Percentiles rank a stretch among this genome's conserved stretches.
phyloP scores from a whole-genome alignment of 2,329 filamentous ascomycete species.

The Fusarium multiceps region DNA sequence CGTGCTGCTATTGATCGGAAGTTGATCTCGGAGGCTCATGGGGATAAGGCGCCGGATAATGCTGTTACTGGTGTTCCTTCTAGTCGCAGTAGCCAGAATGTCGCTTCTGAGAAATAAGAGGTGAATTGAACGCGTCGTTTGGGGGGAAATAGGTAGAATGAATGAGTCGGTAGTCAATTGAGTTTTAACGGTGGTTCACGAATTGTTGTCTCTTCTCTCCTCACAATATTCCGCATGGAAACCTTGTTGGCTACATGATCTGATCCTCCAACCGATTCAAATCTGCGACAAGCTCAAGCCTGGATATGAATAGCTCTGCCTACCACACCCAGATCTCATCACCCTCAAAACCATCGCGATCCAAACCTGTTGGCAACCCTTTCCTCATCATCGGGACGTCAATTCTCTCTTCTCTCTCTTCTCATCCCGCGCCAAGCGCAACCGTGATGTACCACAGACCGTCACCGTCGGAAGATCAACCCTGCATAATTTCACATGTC shows the following conservation, averaged over 20 bases:
- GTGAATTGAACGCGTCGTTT: no score
- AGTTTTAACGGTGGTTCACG: neutral
- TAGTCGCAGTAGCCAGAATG: slow-evolving; percentile 16
- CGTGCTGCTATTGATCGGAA: slow-evolving; percentile 21
- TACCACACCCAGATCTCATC: neutral
- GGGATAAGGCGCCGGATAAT: neutral
- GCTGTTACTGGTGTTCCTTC: neutral
- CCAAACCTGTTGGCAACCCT: neutral
- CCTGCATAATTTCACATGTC: slow-evolving; percentile 5
- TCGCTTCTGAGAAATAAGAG: neutral
- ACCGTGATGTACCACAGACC: no score
- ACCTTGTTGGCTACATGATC: no score
- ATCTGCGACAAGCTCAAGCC: no score
- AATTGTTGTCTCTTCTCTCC: neutral
- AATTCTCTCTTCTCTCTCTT: neutral
- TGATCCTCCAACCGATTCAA: no score
- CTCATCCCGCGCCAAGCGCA: neutral
- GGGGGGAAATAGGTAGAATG: no score
- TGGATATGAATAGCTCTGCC: neutral
- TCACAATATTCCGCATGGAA: no score
- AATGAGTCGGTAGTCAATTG: neutral
- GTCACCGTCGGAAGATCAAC: neutral
- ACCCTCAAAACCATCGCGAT: neutral
- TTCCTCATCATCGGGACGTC: neutral
- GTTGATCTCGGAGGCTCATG: neutral